Evolutionary conservation across 2,329 filamentous ascomycete species (phyloP).

Genomic region (Nakataea oryzae): DNA sequence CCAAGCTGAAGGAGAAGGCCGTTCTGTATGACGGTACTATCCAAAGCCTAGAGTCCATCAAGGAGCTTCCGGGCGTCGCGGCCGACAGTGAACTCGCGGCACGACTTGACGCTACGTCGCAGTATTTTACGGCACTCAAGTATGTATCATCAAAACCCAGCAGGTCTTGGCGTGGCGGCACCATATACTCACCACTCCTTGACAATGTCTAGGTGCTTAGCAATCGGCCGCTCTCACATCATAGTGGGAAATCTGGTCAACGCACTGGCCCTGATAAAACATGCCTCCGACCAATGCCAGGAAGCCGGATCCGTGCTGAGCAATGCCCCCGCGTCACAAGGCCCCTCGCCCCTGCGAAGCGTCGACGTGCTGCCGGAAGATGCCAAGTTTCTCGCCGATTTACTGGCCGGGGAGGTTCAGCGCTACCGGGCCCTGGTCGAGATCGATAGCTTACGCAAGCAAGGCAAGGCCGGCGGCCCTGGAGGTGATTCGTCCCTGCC

Average conservation of each 20-base stretch:
- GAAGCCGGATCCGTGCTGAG: slow-evolving; percentile 37
- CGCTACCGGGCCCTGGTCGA: slow-evolving; percentile 81
- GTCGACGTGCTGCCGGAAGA: slow-evolving; percentile 56
- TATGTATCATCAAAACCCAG: slow-evolving; percentile 27
- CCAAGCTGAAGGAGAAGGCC: slow-evolving; percentile 72
- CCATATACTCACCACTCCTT: slow-evolving; percentile 8
- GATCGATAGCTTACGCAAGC: slow-evolving; percentile 54
- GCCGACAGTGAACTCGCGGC: slow-evolving; percentile 66
- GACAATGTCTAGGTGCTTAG: slow-evolving; percentile 53
- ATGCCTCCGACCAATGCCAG: slow-evolving; percentile 54
- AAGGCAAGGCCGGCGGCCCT: slow-evolving; percentile 20
- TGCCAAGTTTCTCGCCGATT: slow-evolving; percentile 44
- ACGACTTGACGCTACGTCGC: slow-evolving; percentile 67
- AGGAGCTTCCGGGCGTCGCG: slow-evolving; percentile 80
- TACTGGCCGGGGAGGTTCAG: slow-evolving; percentile 62
- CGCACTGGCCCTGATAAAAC: slow-evolving; percentile 73
- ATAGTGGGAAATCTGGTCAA: slow-evolving; percentile 63
- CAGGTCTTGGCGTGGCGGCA: background rate
- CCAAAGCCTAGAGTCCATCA: slow-evolving; percentile 83
- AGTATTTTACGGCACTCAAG: slow-evolving; percentile 86
- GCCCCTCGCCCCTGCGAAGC: slow-evolving; percentile 37
- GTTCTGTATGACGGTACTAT: slow-evolving; percentile 86
- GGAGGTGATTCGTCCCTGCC: slow-evolving; percentile 25
- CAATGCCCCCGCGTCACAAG: slow-evolving; percentile 13
- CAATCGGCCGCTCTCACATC: slow-evolving; percentile 76